Conservation (phyloP, 176 grass and related monocot species). For the Panicum miliaceum region DNA sequence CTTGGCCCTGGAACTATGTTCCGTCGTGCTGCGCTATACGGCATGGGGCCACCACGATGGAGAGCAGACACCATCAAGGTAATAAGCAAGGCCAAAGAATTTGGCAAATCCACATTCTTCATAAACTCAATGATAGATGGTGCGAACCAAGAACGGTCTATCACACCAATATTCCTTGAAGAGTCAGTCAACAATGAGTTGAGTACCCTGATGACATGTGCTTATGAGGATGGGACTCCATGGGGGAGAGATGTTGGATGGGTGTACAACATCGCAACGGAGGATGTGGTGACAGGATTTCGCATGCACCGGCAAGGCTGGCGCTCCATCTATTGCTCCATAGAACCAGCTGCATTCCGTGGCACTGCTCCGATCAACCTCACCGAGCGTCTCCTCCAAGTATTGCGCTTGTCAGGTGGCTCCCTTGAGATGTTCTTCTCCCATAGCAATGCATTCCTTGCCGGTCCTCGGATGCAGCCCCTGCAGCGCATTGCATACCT, state of each 20-base stretch:
- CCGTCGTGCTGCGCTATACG: constrained; percentile 42
- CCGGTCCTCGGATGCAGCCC: constrained; percentile 27
- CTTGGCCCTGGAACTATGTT: constrained; percentile 53
- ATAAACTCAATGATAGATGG: constrained; percentile 1
- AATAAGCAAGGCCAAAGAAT: not conserved
- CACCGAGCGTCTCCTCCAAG: constrained; percentile 56
- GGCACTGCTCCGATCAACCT: constrained; percentile 58
- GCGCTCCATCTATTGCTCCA: constrained; percentile 50
- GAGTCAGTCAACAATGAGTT: not conserved
- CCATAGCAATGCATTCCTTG: constrained; percentile 50
- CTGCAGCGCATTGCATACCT: constrained; percentile 52
- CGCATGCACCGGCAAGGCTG: constrained; percentile 57
- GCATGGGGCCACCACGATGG: constrained; percentile 38
- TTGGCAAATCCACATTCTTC: constrained; percentile 32
- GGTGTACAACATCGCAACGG: constrained; percentile 61
- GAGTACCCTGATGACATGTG: constrained; percentile 35
- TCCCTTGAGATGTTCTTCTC: constrained; percentile 64
- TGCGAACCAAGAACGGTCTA: constrained; percentile 8
- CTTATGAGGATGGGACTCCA: constrained; percentile 37
- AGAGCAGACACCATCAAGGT: not conserved
- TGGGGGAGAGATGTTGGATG: constrained; percentile 56
- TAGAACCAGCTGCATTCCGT: constrained; percentile 50
- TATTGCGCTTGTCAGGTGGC: constrained; percentile 45
- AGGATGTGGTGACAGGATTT: constrained; percentile 57
- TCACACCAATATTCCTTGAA: constrained; percentile 15